phyloP scores from a whole-genome alignment of 371 early-diverging fungal genomes.

The Choanephora cucurbitarum region DNA sequence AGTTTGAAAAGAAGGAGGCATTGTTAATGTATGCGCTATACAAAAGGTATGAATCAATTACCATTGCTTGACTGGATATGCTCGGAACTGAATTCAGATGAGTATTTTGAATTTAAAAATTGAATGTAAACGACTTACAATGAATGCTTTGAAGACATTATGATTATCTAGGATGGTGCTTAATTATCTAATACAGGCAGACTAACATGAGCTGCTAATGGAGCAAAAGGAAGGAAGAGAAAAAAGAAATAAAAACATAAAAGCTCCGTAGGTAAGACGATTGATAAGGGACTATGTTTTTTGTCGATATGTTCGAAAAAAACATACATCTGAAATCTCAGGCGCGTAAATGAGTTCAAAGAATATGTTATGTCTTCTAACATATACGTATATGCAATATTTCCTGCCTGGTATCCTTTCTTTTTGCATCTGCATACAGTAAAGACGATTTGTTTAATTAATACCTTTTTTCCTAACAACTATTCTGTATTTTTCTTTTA shows the following conservation, averaged over 20 bases:
- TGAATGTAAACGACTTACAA: not conserved
- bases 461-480: too few species aligned
- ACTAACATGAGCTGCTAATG: not conserved
- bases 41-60: not conserved
- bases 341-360: not conserved
- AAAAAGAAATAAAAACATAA: not conserved
- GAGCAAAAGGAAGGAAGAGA: constrained; percentile 3
- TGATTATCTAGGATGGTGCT: not conserved
- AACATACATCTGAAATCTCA: not conserved
- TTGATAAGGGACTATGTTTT: not conserved
- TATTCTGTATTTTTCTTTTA: too few species aligned
- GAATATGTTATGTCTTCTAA: not conserved
- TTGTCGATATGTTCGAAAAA: not conserved
- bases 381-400: not conserved
- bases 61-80: not conserved
- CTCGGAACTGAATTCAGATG: not conserved
- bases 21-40: not conserved
- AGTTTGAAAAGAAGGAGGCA: not conserved
- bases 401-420: too few species aligned
- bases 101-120: not conserved
- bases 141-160: not conserved
- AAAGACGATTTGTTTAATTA: too few species aligned
- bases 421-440: too few species aligned
- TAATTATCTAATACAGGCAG: too few species aligned
- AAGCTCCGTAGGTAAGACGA: not conserved